phyloP scores from a whole-genome alignment of 805 yeast species.

The Saccharomycopsis guyanensis region DNA sequence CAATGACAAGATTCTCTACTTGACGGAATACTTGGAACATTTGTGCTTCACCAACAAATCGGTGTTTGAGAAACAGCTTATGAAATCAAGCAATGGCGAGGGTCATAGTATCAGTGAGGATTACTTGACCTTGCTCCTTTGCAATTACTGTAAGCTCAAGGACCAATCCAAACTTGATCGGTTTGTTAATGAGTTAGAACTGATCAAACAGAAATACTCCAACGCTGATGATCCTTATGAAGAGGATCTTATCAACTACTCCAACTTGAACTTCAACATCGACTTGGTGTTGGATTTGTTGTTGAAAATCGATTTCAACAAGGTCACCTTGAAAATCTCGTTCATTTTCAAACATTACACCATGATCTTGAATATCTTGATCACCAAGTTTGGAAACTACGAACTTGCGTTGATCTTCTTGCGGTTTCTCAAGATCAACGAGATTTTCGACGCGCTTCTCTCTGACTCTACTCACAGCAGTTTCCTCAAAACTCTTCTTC shows the following conservation, averaged over 20 bases:
- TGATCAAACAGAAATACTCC: conserved; percentile 9
- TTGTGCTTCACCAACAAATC: conserved; percentile 11
- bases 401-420: conserved; percentile 16
- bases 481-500: conserved; percentile 57
- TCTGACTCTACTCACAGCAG: conserved; percentile 27
- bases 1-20: conserved; percentile 40
- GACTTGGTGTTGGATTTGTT: conserved; percentile 18
- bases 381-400: conserved; percentile 15
- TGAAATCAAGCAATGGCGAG: conserved; percentile 23
- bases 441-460: conserved; percentile 16
- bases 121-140: conserved; percentile 45
- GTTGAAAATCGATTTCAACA: conserved; percentile 18
- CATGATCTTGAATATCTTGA: conserved; percentile 19
- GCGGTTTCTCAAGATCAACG: conserved; percentile 18
- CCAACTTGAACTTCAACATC: conserved; percentile 17
- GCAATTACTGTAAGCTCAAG: conserved; percentile 51
- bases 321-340: conserved; percentile 15
- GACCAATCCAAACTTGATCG: conserved; percentile 33
- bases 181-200: conserved; percentile 31
- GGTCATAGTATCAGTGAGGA: conserved; percentile 26
- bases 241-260: conserved; percentile 5
- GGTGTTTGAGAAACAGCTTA: conserved; percentile 29
- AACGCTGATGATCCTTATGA: conserved; percentile 4
- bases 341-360: conserved; percentile 20
- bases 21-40: conserved; percentile 37